Evolutionary conservation across 2,329 filamentous ascomycete genomes (phyloP).

Genomic region (Elsinoe fawcettii): DNA sequence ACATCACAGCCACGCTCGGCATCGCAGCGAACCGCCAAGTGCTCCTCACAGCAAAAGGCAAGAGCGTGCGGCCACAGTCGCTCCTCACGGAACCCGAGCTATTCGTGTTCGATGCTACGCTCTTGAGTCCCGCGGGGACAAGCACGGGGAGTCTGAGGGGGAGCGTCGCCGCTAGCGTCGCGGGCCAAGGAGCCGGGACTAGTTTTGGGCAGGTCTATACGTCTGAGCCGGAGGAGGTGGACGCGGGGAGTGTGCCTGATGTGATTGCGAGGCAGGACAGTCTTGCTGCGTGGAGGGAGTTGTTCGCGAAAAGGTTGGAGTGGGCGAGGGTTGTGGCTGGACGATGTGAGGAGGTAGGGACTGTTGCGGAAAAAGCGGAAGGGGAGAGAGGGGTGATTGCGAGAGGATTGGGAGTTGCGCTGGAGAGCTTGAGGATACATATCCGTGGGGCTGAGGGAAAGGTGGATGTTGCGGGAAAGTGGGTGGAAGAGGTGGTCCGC

Average conservation of each 20-base stretch:
- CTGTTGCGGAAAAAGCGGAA: slow-evolving; percentile 56
- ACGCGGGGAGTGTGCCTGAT: slow-evolving; percentile 63
- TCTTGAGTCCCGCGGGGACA: slow-evolving; percentile 37
- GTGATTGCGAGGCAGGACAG: slow-evolving; percentile 71
- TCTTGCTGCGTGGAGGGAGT: slow-evolving; percentile 76
- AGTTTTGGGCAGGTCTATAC: slow-evolving; percentile 40
- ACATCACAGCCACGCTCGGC: slow-evolving; percentile 65
- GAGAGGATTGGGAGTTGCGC: slow-evolving; percentile 72
- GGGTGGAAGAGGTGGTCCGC: slow-evolving; percentile 58
- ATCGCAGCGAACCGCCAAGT: slow-evolving; percentile 77
- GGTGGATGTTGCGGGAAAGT: slow-evolving; percentile 61
- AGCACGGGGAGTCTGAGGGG: slow-evolving; percentile 26
- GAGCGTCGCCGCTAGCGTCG: slow-evolving; percentile 20
- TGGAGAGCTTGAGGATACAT: slow-evolving; percentile 74
- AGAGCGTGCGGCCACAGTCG: slow-evolving; percentile 72
- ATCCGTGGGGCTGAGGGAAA: slow-evolving; percentile 65
- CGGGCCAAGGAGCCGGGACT: no score
- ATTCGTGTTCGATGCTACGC: slow-evolving; percentile 78
- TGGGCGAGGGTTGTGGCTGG: slow-evolving; percentile 70
- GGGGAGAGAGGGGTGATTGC: slow-evolving; percentile 68
- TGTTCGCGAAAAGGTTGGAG: slow-evolving; percentile 70
- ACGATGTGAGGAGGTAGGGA: slow-evolving; percentile 59
- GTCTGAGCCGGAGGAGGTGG: slow-evolving; percentile 51
- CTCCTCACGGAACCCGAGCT: slow-evolving; percentile 81
- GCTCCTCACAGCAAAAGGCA: slow-evolving; percentile 74